Evolutionary conservation across 441 rosid species (phyloP).

Genomic region (Adansonia grandidieri): DNA sequence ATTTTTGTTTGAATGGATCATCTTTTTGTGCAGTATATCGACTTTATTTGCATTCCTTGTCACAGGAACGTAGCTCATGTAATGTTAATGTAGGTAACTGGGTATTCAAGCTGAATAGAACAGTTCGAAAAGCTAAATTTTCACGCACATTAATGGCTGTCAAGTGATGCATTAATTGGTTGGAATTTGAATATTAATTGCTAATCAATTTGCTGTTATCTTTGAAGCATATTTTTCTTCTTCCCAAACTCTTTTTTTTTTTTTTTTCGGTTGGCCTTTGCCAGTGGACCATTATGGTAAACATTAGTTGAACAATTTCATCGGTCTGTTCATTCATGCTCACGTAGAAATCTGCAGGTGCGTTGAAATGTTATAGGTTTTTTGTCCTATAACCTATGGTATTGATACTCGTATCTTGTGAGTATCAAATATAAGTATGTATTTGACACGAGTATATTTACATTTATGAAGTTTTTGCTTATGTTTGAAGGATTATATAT

Average conservation of each 20-base stretch:
- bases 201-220: neutral
- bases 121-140: neutral
- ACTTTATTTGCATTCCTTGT: constrained; percentile 9
- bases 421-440: too few species aligned
- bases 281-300: neutral
- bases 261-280: neutral
- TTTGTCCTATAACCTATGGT: too few species aligned
- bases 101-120: constrained; percentile 2
- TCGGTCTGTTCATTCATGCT: neutral
- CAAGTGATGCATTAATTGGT: constrained; percentile 6
- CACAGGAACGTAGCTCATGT: neutral
- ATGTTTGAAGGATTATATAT: too few species aligned
- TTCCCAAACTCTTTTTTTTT: neutral
- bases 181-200: constrained; percentile 22
- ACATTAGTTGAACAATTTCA: neutral
- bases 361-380: too few species aligned
- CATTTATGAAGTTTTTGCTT: too few species aligned
- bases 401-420: too few species aligned
- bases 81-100: neutral
- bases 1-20: constrained; percentile 18
- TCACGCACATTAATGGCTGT: constrained; percentile 1
- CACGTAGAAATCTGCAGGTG: too few species aligned
- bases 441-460: too few species aligned
- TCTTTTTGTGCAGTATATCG: constrained; percentile 5
- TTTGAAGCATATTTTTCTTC: neutral